A percentile compares a stretch with the other conserved stretches of the same genome.
These are phyloP conservation scores for Pleurozium schreberi DNA, from an alignment of 225 moss, liverwort and hornwort genomes.

Conservation along the genomic window DNA sequence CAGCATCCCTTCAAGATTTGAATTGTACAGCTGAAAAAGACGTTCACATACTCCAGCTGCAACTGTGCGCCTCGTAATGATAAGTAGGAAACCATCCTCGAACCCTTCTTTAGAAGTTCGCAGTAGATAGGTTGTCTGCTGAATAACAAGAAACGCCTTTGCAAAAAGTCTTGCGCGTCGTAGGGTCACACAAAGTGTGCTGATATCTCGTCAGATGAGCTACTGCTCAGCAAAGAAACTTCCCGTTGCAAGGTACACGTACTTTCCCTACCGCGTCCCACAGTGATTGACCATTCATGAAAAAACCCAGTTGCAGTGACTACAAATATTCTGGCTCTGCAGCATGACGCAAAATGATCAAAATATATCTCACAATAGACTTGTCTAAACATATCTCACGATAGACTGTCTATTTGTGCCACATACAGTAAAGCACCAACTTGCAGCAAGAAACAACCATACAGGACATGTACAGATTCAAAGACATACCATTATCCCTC, in stretches of 20 bases:
- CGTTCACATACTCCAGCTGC: neutral
- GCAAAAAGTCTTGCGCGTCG: neutral
- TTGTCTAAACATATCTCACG: neutral
- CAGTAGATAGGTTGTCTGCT: neutral
- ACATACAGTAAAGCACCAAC: neutral
- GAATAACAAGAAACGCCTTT: neutral
- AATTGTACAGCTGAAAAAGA: neutral
- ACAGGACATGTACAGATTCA: neutral
- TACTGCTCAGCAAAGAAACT: conserved; percentile 63
- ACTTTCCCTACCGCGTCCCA: conserved; percentile 70
- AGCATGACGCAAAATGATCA: conserved; percentile 5
- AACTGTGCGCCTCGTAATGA: neutral
- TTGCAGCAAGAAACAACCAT: neutral
- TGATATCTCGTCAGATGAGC: conserved; percentile 73
- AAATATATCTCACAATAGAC: neutral
- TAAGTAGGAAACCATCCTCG: neutral
- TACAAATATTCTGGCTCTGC: conserved; percentile 80
- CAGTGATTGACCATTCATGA: conserved; percentile 77
- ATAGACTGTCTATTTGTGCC: neutral
- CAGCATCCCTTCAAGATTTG: neutral
- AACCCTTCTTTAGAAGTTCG: neutral
- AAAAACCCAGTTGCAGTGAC: conserved; percentile 78
- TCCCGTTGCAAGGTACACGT: conserved; percentile 71
- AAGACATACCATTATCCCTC: neutral
- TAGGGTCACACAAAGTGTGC: conserved; percentile 72